phyloP scores from a whole-genome alignment of 2,329 filamentous ascomycete species.

The Penicillium sp. region DNA sequence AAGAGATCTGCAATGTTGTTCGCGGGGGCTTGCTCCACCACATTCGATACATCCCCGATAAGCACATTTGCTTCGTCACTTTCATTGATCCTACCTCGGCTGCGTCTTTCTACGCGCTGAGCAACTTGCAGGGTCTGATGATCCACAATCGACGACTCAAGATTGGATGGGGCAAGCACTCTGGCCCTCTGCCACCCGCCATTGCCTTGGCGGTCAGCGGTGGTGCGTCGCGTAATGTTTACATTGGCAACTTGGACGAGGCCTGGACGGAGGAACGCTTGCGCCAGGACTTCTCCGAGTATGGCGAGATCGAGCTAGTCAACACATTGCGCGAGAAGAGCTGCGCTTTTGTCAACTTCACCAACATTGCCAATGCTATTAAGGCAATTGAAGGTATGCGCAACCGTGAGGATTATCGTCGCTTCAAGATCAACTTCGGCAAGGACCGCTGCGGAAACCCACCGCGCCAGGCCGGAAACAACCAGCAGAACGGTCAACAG shows the following conservation, averaged over 20 bases:
- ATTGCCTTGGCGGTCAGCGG: slow-evolving; percentile 95
- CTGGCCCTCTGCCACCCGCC: slow-evolving; percentile 89
- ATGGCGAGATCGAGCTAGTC: slow-evolving; percentile 95
- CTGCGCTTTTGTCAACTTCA: slow-evolving; percentile 99
- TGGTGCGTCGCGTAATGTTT: slow-evolving; percentile 96
- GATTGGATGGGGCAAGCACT: slow-evolving; percentile 99
- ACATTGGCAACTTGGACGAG: slow-evolving; percentile 96
- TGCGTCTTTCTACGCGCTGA: slow-evolving; percentile 95
- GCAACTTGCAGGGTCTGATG: slow-evolving; percentile 97
- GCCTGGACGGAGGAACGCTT: slow-evolving; percentile 95
- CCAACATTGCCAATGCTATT: slow-evolving; percentile 99
- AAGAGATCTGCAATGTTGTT: slow-evolving; percentile 99
- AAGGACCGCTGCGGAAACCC: slow-evolving; percentile 98
- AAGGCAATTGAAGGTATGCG: slow-evolving; percentile 97
- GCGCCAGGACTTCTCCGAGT: slow-evolving; percentile 95
- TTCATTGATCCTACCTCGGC: slow-evolving; percentile 98
- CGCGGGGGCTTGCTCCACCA: slow-evolving; percentile 93
- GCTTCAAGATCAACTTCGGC: slow-evolving; percentile 99
- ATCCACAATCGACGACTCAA: slow-evolving; percentile 97
- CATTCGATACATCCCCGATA: slow-evolving; percentile 98
- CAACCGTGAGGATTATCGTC: slow-evolving; percentile 91
- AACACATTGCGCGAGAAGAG: slow-evolving; percentile 98
- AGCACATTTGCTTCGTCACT: slow-evolving; percentile 99
- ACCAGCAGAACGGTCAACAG: slow-evolving; percentile 56
- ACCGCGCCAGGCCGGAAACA: slow-evolving; percentile 75